Evolutionary conservation across 2,329 filamentous ascomycete genomes (phyloP).

Genomic region (Pseudogymnoascus sp.): DNA sequence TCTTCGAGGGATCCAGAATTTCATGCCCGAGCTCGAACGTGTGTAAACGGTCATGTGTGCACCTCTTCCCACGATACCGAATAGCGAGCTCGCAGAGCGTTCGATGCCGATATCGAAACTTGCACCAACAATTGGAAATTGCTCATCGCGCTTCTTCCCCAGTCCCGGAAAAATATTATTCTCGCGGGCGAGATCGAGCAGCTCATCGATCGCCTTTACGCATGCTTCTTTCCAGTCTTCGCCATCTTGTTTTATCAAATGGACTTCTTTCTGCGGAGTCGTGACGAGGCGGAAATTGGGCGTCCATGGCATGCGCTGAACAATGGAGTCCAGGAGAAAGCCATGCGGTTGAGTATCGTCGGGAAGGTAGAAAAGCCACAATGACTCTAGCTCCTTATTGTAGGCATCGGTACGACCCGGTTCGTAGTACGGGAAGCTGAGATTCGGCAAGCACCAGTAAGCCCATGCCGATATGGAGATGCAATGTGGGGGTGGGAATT

Average conservation of each 20-base stretch:
- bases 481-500: conserved; percentile 14
- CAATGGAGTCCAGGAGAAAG: conserved; percentile 41
- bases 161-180: background rate
- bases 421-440: conserved; percentile 17
- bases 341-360: conserved; percentile 42
- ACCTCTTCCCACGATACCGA: conserved; percentile 61
- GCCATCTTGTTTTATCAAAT: background rate
- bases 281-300: conserved; percentile 30
- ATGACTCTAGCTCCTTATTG: conserved; percentile 35
- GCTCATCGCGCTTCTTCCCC: background rate
- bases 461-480: background rate
- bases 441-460: background rate
- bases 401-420: conserved; percentile 38
- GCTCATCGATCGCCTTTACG: conserved; percentile 11
- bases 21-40: conserved; percentile 39
- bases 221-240: background rate
- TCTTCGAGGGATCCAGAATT: conserved; percentile 66
- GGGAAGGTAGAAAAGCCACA: conserved; percentile 41
- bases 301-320: conserved; percentile 42
- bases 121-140: background rate
- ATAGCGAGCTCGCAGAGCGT: conserved; percentile 54
- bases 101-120: conserved; percentile 37
- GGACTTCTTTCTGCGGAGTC: background rate
- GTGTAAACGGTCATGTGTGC: conserved; percentile 61
- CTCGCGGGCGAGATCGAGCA: conserved; percentile 18